A percentile compares a stretch with the other conserved stretches of the same genome.
Conservation (phyloP, 2,329 filamentous ascomycete genomes). For the Paramyrothecium roridum region DNA sequence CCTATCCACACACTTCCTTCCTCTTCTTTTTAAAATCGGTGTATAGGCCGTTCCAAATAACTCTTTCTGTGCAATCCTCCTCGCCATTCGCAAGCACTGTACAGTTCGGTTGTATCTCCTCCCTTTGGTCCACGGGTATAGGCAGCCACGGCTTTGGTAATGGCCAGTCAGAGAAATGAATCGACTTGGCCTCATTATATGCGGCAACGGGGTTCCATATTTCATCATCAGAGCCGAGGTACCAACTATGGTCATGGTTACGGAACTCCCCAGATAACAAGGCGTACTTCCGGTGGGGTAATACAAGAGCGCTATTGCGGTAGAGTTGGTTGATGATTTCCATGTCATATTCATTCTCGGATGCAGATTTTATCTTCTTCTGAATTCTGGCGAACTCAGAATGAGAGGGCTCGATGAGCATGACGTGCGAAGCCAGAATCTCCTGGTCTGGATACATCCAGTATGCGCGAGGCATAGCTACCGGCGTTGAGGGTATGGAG, state of each 20-base stretch:
- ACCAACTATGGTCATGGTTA: slow-evolving; percentile 40
- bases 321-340: slow-evolving; percentile 64
- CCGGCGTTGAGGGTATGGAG: slow-evolving; percentile 53
- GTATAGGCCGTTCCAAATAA: slow-evolving; percentile 32
- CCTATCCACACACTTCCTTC: not conserved
- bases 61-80: slow-evolving; percentile 32
- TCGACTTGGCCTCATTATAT: slow-evolving; percentile 58
- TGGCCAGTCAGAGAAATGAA: slow-evolving; percentile 30
- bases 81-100: slow-evolving; percentile 48
- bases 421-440: slow-evolving; percentile 58
- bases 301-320: slow-evolving; percentile 52
- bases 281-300: slow-evolving; percentile 62
- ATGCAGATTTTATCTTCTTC: slow-evolving; percentile 15
- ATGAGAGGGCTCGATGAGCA: slow-evolving; percentile 58
- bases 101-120: slow-evolving; percentile 6
- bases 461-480: slow-evolving; percentile 69
- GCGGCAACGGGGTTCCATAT: slow-evolving; percentile 52
- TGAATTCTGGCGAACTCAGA: slow-evolving; percentile 40
- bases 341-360: slow-evolving; percentile 56
- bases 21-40: slow-evolving; percentile 36
- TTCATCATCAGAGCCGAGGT: slow-evolving; percentile 35
- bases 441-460: slow-evolving; percentile 54
- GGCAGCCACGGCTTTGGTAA: slow-evolving; percentile 51
- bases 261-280: slow-evolving; percentile 62
- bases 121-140: slow-evolving; percentile 2